These are phyloP conservation scores for Chlamydomonas schloesseri DNA, from an alignment of 139 green algal genomes.

Conservation along the genomic window DNA sequence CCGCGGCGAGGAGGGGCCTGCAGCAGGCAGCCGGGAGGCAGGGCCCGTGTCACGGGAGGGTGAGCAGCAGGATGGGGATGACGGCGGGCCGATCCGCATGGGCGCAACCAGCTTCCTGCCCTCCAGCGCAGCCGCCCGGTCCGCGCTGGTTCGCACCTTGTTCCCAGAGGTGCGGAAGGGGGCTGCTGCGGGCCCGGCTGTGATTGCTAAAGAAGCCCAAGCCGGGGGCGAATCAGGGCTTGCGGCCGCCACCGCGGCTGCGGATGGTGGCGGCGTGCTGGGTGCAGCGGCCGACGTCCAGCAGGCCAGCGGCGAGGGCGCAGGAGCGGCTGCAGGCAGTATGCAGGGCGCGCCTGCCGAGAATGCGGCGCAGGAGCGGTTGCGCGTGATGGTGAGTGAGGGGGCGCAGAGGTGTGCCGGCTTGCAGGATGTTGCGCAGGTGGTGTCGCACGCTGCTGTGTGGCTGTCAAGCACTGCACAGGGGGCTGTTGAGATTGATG, in stretches of 20 bases:
- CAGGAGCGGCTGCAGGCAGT: no score
- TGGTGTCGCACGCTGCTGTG: no score
- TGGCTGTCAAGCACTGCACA: no score
- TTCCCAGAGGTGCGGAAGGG: background rate
- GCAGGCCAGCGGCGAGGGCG: background rate
- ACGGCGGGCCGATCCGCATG: no score
- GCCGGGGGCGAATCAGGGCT: background rate
- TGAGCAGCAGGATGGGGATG: no score
- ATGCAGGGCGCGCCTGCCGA: no score
- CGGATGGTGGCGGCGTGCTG: background rate
- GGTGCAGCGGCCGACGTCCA: no score
- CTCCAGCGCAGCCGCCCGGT: background rate
- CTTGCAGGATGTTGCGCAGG: no score
- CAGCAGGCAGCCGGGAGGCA: background rate
- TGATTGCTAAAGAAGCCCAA: background rate
- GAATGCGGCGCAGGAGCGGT: no score
- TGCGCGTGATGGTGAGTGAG: no score
- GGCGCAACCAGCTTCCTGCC: background rate
- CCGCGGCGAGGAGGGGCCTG: background rate
- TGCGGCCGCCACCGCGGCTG: background rate
- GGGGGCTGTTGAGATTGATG: no score
- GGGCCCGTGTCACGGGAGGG: background rate
- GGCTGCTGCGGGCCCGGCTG: background rate
- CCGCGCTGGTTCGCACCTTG: background rate
- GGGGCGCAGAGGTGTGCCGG: no score